Base-by-base conservation (phyloP, 371 early-diverging fungal genomes). In the Nematocida major region DNA sequence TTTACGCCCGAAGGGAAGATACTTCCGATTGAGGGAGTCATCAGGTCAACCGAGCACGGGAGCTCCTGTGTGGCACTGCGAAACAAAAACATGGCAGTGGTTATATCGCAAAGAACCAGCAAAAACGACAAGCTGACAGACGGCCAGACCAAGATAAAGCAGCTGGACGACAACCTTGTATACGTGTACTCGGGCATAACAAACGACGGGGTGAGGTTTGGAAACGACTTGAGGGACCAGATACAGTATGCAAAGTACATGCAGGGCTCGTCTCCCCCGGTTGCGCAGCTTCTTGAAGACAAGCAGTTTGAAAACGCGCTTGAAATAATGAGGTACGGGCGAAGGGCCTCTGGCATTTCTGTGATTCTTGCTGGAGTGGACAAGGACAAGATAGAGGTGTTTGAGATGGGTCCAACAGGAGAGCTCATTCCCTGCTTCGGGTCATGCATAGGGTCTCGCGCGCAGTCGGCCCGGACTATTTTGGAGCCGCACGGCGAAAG, bases 181-280 rank as follows among this genome's bases (percentile, higher is more conserved):
- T 85, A 83, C 59, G 57, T 80, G 13, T 85, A 83, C 67, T 66
- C 84, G 39, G 85, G 85, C 28, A 81, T 85, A 20, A 85, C 85
- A 43, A 85, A 85, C 54, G 85, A 85, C 61, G 85, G 85, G 38
- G 36, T 77, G 15, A 54, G 68, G 53, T 81, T 84, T 63, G 80
- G 81, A 30, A 59, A 80, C n/a, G 81, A 79, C 62, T 40, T 85
- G 26, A 79, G 78, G 22, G 36, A 81, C 26, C 67, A 80, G 45
- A 63, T 50, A 38, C 70, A 82, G 26, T 2, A 30, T 22, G 82
- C 85, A 30, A 73, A 73, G 66, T 54, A 73, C 65, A 49, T 30
- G 28, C 32, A 78, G n/a, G 76, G 76, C 18, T 28, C 49, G 11
- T 15, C 51, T 32, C 54, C 51, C 5, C 62, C 65, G 2, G 63